Conservation (phyloP, 1,139 yeast species). For the Taphrina wiesneri region DNA sequence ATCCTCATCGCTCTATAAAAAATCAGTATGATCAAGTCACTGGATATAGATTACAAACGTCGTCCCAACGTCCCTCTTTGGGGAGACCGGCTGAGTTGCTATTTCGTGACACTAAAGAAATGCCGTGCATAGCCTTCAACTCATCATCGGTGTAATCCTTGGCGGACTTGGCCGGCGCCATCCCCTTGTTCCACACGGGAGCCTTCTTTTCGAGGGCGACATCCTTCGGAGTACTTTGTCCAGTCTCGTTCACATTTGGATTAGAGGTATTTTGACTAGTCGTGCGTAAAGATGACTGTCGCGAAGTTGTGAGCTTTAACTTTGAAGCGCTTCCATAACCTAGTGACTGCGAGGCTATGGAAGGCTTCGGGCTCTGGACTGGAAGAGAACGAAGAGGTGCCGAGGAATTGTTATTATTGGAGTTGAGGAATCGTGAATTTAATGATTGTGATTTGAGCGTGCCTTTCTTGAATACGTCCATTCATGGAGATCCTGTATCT, state of each 20-base stretch:
- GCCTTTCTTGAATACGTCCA: conserved; percentile 25
- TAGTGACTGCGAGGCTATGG: not conserved
- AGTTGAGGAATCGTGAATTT: conserved; percentile 22
- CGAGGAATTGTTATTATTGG: conserved; percentile 3
- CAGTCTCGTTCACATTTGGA: conserved; percentile 2
- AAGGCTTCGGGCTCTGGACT: not conserved
- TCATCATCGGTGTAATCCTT: conserved; percentile 35
- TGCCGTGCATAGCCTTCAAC: conserved; percentile 35
- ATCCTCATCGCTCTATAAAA: conserved; percentile 45
- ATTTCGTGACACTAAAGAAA: conserved; percentile 27
- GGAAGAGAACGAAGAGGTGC: conserved; percentile 13
- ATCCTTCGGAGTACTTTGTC: not conserved
- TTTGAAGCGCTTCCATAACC: conserved; percentile 10
- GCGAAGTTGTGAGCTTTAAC: conserved; percentile 26
- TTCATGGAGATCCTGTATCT: conserved; percentile 3
- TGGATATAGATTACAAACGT: conserved; percentile 7
- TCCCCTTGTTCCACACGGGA: conserved; percentile 31
- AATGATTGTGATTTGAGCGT: conserved; percentile 25
- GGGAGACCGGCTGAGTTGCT: conserved; percentile 14
- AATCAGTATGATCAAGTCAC: not conserved
- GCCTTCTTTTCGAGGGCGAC: conserved; percentile 14
- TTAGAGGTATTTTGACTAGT: conserved; percentile 7
- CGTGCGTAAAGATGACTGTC: conserved; percentile 6
- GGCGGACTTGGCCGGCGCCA: conserved; percentile 18
- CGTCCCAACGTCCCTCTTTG: conserved; percentile 35